Evolutionary conservation across 768 basidiomycete genomes (phyloP), one percentile per base, ranked within the genome.

Genomic region (Macrolepiota fuliginosa): DNA sequence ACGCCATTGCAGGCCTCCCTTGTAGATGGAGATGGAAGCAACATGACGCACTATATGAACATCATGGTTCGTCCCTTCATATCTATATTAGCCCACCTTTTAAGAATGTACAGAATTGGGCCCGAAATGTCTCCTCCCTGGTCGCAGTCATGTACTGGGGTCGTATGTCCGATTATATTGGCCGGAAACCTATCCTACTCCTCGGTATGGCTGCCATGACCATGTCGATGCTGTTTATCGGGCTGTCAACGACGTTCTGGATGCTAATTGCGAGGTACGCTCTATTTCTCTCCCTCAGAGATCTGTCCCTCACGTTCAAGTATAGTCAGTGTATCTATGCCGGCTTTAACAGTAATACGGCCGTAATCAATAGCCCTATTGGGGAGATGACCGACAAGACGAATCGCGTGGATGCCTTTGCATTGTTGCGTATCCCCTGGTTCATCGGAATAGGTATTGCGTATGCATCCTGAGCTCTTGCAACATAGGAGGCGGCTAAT

Each of bases 1-100:
- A 7, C 68, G 76, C n/a, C 78, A n/a, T n/a, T n/a, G 79, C 35
- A 39, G 54, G 74, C 83, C 17, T 81, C 75, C 29, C 70, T 85
- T 39, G 80, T 79, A 1, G 75, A 75, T 5, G 83, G 83, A 25
- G 80, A 85, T 61, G 76, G 79, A 24, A 72, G 71, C 60, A 79
- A 80, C 66, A 78, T 83, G 2, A 84, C 84, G 24, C 85, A 84
- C 62, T 85, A 85, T 67, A 83, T 79, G 13, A 83, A 81, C 29
- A 65, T 85, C 25, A 79, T 85, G 61, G 66, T 82, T 32, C 29
- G 29, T 32, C 7, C 32, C 62, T 61, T 53, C 9, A 9, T 22
- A 42, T n/a, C 27, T 19, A 3, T 13, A 4, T 51, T 29, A 32
- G 3, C 29, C 29, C 29, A n/a, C 24, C 13, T 53, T 42, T 19